Conservation (phyloP, 2,329 filamentous ascomycete genomes). For the Monosporascus sp. region DNA sequence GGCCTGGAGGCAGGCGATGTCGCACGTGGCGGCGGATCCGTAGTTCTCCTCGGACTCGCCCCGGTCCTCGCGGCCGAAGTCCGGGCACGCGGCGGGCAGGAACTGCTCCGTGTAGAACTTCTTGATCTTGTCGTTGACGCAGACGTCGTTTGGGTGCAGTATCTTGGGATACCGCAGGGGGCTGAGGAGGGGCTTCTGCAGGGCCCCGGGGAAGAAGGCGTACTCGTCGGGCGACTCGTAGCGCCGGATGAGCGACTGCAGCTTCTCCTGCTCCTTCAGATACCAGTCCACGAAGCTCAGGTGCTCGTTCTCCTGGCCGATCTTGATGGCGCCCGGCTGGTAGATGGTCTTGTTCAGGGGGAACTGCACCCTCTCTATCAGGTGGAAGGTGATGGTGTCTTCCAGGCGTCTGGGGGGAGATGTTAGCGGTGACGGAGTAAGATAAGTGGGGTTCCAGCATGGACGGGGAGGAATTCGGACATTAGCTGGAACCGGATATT, state of each 20-base stretch:
- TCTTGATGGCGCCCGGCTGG: slow-evolving; percentile 67
- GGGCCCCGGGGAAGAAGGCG: slow-evolving; percentile 83
- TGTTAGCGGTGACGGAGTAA: slow-evolving; percentile 6
- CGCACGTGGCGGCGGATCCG: slow-evolving; percentile 83
- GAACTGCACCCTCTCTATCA: slow-evolving; percentile 98
- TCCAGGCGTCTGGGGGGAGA: slow-evolving; percentile 68
- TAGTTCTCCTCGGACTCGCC: slow-evolving; percentile 92
- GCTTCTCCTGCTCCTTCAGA: slow-evolving; percentile 78
- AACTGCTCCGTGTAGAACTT: slow-evolving; percentile 76
- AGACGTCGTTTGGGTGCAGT: slow-evolving; percentile 82
- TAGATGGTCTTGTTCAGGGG: slow-evolving; percentile 89
- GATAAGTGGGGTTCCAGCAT: background rate
- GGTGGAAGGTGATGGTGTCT: slow-evolving; percentile 94
- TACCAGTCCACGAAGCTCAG: slow-evolving; percentile 94
- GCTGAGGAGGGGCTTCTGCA: slow-evolving; percentile 78
- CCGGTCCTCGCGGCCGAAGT: slow-evolving; percentile 70
- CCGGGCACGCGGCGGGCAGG: slow-evolving; percentile 75
- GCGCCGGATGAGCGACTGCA: slow-evolving; percentile 89
- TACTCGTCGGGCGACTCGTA: slow-evolving; percentile 97
- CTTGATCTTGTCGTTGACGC: slow-evolving; percentile 85
- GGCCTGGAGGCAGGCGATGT: slow-evolving; percentile 85
- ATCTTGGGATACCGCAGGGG: slow-evolving; percentile 84
- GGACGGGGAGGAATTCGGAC: slow-evolving; percentile 42
- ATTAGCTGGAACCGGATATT: slow-evolving; percentile 94
- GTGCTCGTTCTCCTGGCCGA: slow-evolving; percentile 45